Evolutionary conservation across 2,329 filamentous ascomycete species (phyloP), one percentile per base, ranked within the genome.

Genomic region (Fusarium protoensiforme): DNA sequence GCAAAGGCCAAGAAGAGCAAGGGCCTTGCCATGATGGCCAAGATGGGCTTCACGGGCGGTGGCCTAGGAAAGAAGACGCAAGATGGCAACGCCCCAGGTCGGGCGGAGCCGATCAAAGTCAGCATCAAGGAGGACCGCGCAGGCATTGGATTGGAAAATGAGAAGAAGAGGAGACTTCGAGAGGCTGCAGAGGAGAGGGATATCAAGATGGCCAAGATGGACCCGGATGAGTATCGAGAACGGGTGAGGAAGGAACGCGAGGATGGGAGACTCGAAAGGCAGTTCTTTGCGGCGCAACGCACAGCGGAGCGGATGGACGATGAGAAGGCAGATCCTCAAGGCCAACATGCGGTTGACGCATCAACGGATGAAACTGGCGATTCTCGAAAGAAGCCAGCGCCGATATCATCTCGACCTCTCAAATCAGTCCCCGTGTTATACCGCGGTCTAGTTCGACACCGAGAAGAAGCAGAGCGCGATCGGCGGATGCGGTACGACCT

Each of bases 1-100:
- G 82, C 85, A 7, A 81, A 82, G 18, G 84, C 88, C 18, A 87
- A 90, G 58, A 89, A 88, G 76, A 97, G 92, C 84, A 98, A 98
- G 80, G 96, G 96, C 2, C 90, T 97, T 70, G 91, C 94, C 73
- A 98, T 99, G 94, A 98, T 99, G 95, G 92, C 94, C 24, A 96
- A 94, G 82, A 94, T 99, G 87, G 96, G 96, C 1, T 99, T 97
- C 84, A 92, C 91, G 66, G 95, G 95, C 27, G 91, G 90, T 38
- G 88, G 91, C 0, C 85, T 98, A 4, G 96, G 96, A 2, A 84
- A 81, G 64, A 80, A 80, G 71, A 90, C 89, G 75, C 85, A 86
- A n/a, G 83, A 84, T 10, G 82, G 83, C 29, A 69, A 79, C n/a
- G 77, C 76, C 14, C 54, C 68, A 77, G 81, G 75, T 10, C 72